Evolutionary conservation across 2,329 filamentous ascomycete species (phyloP), one percentile per base, ranked within the genome.

Genomic region (Cladosporium sphaerospermum): DNA sequence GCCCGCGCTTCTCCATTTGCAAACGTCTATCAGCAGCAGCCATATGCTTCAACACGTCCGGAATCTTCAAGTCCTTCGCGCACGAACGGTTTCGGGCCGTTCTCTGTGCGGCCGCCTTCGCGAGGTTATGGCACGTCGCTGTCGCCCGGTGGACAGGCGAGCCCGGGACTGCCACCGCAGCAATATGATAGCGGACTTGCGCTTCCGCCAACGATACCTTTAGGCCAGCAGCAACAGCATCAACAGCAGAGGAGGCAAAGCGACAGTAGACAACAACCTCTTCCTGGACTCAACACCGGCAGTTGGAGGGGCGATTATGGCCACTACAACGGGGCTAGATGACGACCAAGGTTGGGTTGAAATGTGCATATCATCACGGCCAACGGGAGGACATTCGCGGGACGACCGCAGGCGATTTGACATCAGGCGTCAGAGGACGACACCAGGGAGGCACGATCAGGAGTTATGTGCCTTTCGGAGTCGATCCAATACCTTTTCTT

Each of bases 71-170:
- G 48, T 18, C 48, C 48, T 10, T 40, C 48, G 14, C 40, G 32
- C 18, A 36, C 13, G 13, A 51, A 51, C 13, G 48, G 48, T 3
- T 39, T 16, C 10, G 48, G 48, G 8, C n/a, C 48, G 11, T 39
- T 44, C 39, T 51, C 48, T n/a, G 44, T 51, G 18, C 41, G 48
- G 16, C 48, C 48, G 18, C 48, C 48, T 19, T 51, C 48, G 4
- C 48, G 34, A 16, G 48, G 48, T 0, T 51, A 51, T 14, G 16
- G 14, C 6, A 19, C 48, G 14, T 51, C 48, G 9, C 48, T 44
- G 40, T 51, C 48, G 18, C 48, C 48, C 14, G 48, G 34, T 1
- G 41, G 19, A 2, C 48, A 42, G 18, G 2, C 11, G 9, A 51
- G 48, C 32, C 48, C 48, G 33, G 14, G 23, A 5, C 18, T 19